These are phyloP conservation scores for Pseudoturritis turrita DNA, from an alignment of 345 rosid species.

Conservation along the genomic window DNA sequence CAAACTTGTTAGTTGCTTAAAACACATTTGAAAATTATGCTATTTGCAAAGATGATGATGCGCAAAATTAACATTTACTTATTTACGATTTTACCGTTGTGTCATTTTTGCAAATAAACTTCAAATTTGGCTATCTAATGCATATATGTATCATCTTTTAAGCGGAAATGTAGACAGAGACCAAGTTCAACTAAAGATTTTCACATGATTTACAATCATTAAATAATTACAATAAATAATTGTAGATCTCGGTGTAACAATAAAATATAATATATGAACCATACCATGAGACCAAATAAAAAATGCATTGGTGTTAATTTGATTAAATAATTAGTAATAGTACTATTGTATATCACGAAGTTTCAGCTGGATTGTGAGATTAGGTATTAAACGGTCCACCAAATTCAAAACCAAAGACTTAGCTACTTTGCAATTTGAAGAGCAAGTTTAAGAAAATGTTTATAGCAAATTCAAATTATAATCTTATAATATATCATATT, in stretches of 20 bases:
- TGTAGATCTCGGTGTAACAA: constrained; percentile 23
- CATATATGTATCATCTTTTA: too few species aligned
- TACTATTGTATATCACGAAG: neutral
- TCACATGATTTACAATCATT: neutral
- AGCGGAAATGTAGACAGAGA: neutral
- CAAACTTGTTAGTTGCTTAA: too few species aligned
- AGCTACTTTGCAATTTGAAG: neutral
- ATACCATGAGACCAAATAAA: constrained; percentile 2
- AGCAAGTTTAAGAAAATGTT: neutral
- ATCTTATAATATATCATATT: neutral
- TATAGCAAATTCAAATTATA: neutral
- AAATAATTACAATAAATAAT: neutral
- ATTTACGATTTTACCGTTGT: too few species aligned
- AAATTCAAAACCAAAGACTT: neutral
- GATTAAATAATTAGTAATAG: neutral
- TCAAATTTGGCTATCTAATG: too few species aligned
- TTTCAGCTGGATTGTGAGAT: neutral
- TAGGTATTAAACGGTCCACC: neutral
- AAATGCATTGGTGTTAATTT: neutral
- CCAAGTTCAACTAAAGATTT: neutral
- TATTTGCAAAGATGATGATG: too few species aligned
- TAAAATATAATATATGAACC: neutral
- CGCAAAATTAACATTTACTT: too few species aligned
- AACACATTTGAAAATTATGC: too few species aligned
- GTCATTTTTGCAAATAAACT: too few species aligned